Evolutionary conservation across 257 asterid genomes (phyloP), one percentile per base, ranked within the genome.

Genomic region (Ophiorrhiza pumila): DNA sequence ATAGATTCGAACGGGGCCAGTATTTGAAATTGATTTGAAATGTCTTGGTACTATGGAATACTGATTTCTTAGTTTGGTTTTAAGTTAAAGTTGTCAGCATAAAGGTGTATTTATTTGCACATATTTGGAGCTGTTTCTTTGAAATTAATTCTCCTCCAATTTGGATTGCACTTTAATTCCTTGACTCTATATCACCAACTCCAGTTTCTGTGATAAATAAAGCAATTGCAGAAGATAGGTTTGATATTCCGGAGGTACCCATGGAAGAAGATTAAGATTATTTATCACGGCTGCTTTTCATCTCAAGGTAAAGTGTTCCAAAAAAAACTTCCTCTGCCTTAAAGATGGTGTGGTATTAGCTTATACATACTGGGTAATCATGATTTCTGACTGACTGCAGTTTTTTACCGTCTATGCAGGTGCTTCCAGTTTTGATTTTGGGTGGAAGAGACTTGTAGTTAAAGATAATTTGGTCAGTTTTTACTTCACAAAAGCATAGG

Each of bases 231-330:
- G 97, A 93, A 84, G 98, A 93, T 82, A 87, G 95, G 84, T 87
- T 87, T 55, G 95, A 91, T 75, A 83, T 93, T 78, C 98, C 98
- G 1, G 95, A 91, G 11, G 97, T 93, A 57, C 97, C 95, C n/a
- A 93, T 91, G 98, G 96, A 93, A 79, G 98, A 90, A 80, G 96
- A 91, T 72, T 91, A 72, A 53, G 4, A 81, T 61, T 23, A 37
- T 55, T 31, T 55, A 32, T n/a, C 32, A 10, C n/a, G 3, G 42
- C 37, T 5, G n/a, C 60, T 31, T 67, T 41, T 49, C 27, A 29
- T 50, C 31, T 10, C 67, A 41, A 58, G 68, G 68, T 71, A 57
- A 34, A 23, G 4, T 45, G 27, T 15, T 15, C 34, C 13, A 18
- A 55, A 46, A 20, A n/a, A 27, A n/a, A n/a, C n/a, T n/a, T n/a